These are phyloP conservation scores for Crithidia thermophila DNA, from an alignment of 208 protist species.

Conservation along the genomic window DNA sequence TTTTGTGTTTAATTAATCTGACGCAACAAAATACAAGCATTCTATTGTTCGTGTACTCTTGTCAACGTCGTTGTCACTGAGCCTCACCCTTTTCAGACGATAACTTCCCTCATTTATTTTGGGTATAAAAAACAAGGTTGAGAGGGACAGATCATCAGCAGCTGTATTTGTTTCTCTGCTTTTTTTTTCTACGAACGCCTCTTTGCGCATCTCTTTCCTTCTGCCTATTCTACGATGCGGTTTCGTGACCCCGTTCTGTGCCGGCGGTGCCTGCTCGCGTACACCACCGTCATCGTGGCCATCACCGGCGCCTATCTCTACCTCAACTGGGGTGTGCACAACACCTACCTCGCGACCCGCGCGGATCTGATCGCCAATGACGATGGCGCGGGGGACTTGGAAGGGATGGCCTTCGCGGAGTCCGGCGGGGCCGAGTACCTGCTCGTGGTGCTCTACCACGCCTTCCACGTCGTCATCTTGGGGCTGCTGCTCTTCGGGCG, in stretches of 20 bases:
- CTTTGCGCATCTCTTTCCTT: too few species aligned
- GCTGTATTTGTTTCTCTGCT: not conserved
- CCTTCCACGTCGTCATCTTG: conserved; percentile 10
- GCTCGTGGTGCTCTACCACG: conserved; percentile 21
- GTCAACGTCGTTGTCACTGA: too few species aligned
- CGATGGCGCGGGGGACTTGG: conserved; percentile 2
- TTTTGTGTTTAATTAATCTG: too few species aligned
- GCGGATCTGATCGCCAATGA: conserved; percentile 3
- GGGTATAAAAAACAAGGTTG: too few species aligned
- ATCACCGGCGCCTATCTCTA: conserved; percentile 21
- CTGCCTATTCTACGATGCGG: too few species aligned
- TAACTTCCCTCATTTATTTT: too few species aligned
- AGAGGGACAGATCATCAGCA: too few species aligned
- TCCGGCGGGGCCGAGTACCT: conserved; percentile 30
- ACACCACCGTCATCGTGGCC: conserved; percentile 20
- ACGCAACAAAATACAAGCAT: too few species aligned
- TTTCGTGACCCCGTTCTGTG: not conserved
- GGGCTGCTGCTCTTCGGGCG: conserved; percentile 16
- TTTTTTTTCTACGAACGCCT: not conserved
- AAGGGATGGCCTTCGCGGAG: conserved; percentile 21
- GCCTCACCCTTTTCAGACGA: too few species aligned
- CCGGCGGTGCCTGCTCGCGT: conserved; percentile 19
- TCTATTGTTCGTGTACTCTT: too few species aligned
- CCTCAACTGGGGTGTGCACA: conserved; percentile 21
- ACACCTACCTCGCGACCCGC: conserved; percentile 4